phyloP scores from a whole-genome alignment of 2,329 filamentous ascomycete species.

The Shiraia sp. region DNA sequence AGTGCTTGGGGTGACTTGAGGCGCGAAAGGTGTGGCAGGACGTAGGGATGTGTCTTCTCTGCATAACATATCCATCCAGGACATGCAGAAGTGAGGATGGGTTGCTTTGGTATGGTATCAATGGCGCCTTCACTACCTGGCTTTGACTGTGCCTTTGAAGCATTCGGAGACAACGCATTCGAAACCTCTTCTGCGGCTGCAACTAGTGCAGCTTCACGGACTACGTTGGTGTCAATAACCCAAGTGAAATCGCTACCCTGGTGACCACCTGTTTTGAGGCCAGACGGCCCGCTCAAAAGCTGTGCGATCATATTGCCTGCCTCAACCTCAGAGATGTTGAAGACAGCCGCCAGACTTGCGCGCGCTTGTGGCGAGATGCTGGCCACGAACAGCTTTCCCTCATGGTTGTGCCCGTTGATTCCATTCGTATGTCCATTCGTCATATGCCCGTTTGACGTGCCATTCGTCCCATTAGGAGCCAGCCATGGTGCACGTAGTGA shows the following conservation, averaged over 20 bases:
- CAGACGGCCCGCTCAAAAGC: conserved; percentile 71
- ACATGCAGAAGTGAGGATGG: conserved; percentile 85
- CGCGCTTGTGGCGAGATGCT: conserved; percentile 90
- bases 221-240: conserved; percentile 86
- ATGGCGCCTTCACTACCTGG: conserved; percentile 39
- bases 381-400: conserved; percentile 83
- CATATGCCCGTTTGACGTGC: conserved; percentile 10
- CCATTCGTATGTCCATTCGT: conserved; percentile 12
- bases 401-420: conserved; percentile 26
- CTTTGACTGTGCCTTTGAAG: conserved; percentile 23
- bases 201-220: conserved; percentile 81
- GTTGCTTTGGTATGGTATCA: conserved; percentile 57
- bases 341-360: conserved; percentile 85
- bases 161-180: conserved; percentile 36
- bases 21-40: conserved; percentile 85
- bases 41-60: conserved; percentile 94
- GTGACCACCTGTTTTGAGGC: conserved; percentile 70
- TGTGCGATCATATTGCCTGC: conserved; percentile 83
- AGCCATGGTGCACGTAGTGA: conserved; percentile 47
- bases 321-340: conserved; percentile 71
- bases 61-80: conserved; percentile 99
- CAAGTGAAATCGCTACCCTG: conserved; percentile 80
- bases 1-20: conserved; percentile 95
- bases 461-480: conserved; percentile 32
- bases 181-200: conserved; percentile 54